Base-by-base conservation (phyloP, 2,329 filamentous ascomycete species). In the Curvularia sp. region DNA sequence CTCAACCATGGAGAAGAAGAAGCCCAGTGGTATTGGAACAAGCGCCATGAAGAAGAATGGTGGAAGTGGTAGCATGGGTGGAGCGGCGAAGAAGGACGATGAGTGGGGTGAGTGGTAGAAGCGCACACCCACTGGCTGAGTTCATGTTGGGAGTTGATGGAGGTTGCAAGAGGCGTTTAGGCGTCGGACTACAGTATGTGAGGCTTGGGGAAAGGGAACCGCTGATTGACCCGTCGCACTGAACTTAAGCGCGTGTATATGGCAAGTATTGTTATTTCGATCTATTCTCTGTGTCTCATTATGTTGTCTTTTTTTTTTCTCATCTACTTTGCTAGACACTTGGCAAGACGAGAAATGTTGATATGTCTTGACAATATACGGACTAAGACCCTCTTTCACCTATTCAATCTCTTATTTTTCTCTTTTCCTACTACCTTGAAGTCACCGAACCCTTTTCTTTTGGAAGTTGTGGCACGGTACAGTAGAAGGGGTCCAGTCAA, bases 21-120 rank as follows among this genome's bases (percentile, higher is more conserved):
- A 77, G 56, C 74, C 75, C 23, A 79, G 80, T 46, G 84, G 82
- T 49, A 84, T 89, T 63, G 87, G 87, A 8, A 89, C 87, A n/a
- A 83, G 82, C 62, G 86, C 86, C 18, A 84, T 89, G 81, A 87
- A 84, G 74, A 84, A 83, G 68, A 73, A 66, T 38, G 52, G 64
- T 58, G 80, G 48, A 30, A 64, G 56, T 10, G 57, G 51, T 47
- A 30, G 50, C 18, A 50, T 46, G 39, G 13, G 55, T 18, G 54
- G 36, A 39, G 60, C 81, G 15, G 60, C 81, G 67, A 81, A 81
- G 58, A 82, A 86, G 60, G 85, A 87, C 55, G 84, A 84, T 53
- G 78, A 77, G 19, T 87, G 85, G 85, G 82, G 83, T 49, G 84
- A 87, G 49, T 82, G 80, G 81, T 82, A 73, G 63, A 47, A 25